Base-by-base conservation (phyloP, 768 basidiomycete species). In the Suillus brevipes region DNA sequence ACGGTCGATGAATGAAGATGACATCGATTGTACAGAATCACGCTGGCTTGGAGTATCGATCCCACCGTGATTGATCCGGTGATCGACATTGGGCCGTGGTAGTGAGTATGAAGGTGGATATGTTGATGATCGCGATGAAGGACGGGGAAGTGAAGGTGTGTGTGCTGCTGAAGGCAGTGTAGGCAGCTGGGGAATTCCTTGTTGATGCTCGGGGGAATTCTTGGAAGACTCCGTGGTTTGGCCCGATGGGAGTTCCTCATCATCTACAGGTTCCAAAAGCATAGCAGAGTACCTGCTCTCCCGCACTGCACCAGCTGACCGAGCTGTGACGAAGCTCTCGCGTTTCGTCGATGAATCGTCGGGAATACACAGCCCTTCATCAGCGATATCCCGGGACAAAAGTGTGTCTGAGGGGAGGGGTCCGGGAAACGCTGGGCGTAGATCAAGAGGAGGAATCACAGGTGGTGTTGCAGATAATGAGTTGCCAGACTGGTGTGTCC, bases 321-420 rank as follows among this genome's bases (percentile, higher is more conserved):
- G 70, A 36, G 85, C 86, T 6, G 86, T 86, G 16, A 86, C 79
- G 64, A 86, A 88, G 66, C 86, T 87, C 31, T 85, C 86, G 4
- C 84, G 83, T 63, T 83, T 85, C 49, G 80, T 79, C 18, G 75
- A 73, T 57, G 84, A 84, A 13, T 78, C 79, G 6, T 78, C 76
- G 16, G 72, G 75, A n/a, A 69, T 68, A 8, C 68, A 67, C 52
- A 67, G 64, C 38, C 69, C 69, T 14, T 71, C 71, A 34, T 76
- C 75, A 10, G 68, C 66, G 3, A 72, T 31, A 40, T 68, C 69
- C 55, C 66, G 75, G 28, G 69, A 68, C 52, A 66, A 62, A 38
- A 68, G 63, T 25, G 76, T 69, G 50, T 65, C 47, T n/a, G 52
- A 52, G 57, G 72, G 61, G 60, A 79, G 72, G 12, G 77, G 77